A percentile compares a stretch with the other conserved stretches of the same genome.
Conservation (phyloP, 2,329 filamentous ascomycete species). For the Colletotrichum magnum region DNA sequence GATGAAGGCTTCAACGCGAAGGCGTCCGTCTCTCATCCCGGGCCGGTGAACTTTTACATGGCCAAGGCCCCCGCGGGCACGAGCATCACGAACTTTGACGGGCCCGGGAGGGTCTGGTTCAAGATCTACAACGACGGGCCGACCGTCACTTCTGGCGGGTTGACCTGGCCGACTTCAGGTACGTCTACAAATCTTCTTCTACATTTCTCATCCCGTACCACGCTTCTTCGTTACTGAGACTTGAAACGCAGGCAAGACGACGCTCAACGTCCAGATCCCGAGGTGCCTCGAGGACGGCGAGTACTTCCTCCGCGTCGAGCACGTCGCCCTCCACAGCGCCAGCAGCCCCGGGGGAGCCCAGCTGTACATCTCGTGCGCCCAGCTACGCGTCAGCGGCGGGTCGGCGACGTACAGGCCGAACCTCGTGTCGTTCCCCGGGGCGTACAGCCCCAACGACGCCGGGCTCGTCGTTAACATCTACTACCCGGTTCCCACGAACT, state of each 20-base stretch:
- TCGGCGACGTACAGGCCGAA: conserved; percentile 54
- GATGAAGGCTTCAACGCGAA: conserved; percentile 50
- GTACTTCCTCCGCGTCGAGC: conserved; percentile 64
- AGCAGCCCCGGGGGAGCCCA: conserved; percentile 58
- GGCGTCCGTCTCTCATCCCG: conserved; percentile 58
- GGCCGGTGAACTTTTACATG: conserved; percentile 57
- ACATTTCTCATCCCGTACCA: background rate
- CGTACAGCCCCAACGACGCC: conserved; percentile 56
- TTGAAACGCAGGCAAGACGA: conserved; percentile 44
- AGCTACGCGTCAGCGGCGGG: conserved; percentile 59
- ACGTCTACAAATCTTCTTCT: background rate
- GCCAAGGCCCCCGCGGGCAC: conserved; percentile 52
- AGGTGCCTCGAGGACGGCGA: conserved; percentile 61
- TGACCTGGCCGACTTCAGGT: conserved; percentile 59
- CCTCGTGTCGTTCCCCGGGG: conserved; percentile 58
- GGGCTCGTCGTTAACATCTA: conserved; percentile 61
- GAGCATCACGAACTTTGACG: conserved; percentile 52
- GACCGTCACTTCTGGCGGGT: conserved; percentile 50
- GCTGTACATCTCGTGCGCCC: conserved; percentile 60
- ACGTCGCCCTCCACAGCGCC: conserved; percentile 62
- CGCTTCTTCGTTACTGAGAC: background rate
- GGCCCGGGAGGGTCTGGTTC: conserved; percentile 55
- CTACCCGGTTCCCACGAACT: conserved; percentile 56
- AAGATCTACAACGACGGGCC: conserved; percentile 62
- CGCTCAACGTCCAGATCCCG: conserved; percentile 58